These are phyloP conservation scores for Anthracocystis panici-leucophaei DNA, from an alignment of 1,284 basidiomycete genomes.

Conservation along the genomic window DNA sequence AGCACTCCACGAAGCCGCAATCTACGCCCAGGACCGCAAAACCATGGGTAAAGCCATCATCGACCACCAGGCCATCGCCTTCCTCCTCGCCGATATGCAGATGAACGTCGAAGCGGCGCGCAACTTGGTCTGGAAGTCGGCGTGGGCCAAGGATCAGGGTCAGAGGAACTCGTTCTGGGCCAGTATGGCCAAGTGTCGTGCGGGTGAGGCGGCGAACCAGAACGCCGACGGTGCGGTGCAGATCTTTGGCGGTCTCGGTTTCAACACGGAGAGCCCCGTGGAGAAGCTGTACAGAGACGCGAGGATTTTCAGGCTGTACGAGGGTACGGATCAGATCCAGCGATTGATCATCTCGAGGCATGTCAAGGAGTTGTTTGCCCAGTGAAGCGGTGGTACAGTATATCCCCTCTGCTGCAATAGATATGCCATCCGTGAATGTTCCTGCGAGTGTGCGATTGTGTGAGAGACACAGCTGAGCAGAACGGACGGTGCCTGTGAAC, in stretches of 20 bases:
- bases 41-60: constrained; percentile 75
- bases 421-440: background rate
- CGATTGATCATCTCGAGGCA: constrained; percentile 63
- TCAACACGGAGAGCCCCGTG: constrained; percentile 74
- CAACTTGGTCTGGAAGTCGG: constrained; percentile 73
- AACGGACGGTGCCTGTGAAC: too few species aligned
- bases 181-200: constrained; percentile 74
- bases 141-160: constrained; percentile 73
- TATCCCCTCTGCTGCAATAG: background rate
- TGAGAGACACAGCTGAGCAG: too few species aligned
- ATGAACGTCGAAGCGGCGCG: constrained; percentile 72
- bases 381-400: constrained; percentile 16
- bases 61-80: constrained; percentile 74
- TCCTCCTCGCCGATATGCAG: constrained; percentile 75
- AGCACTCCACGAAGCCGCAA: constrained; percentile 73
- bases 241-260: constrained; percentile 72
- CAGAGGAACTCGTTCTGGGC: constrained; percentile 74
- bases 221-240: constrained; percentile 71
- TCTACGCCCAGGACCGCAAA: constrained; percentile 74
- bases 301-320: constrained; percentile 64
- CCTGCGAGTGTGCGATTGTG: too few species aligned
- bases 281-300: constrained; percentile 73
- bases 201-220: constrained; percentile 63
- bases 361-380: constrained; percentile 61
- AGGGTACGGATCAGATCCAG: constrained; percentile 68